Conservation (phyloP, 768 basidiomycete species). For the Tephrocybe sp. region DNA sequence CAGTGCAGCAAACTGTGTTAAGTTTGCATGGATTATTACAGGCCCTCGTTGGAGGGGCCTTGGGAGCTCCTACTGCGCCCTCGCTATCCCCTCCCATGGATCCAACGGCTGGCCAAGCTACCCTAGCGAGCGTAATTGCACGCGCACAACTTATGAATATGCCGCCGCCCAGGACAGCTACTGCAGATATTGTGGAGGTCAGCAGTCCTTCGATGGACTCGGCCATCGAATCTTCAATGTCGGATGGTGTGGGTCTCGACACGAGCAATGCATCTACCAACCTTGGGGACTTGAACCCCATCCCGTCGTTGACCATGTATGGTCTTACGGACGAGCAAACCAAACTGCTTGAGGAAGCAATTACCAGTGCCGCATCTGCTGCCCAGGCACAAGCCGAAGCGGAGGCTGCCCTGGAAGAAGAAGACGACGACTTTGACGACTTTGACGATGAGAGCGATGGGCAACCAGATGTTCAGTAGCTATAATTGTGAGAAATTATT, state of each 20-base stretch:
- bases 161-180: slow-evolving; percentile 18
- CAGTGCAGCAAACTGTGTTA: slow-evolving; percentile 52
- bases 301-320: slow-evolving; percentile 58
- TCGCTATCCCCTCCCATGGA: slow-evolving; percentile 32
- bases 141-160: slow-evolving; percentile 60
- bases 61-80: slow-evolving; percentile 42
- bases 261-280: slow-evolving; percentile 17
- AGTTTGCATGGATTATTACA: slow-evolving; percentile 57
- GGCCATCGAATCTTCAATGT: not conserved
- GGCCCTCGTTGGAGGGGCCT: slow-evolving; percentile 52
- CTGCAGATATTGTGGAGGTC: not conserved
- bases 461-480: slow-evolving; percentile 25
- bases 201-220: not conserved
- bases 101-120: slow-evolving; percentile 60
- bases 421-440: slow-evolving; percentile 47
- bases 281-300: too few species aligned
- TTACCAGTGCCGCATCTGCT: slow-evolving; percentile 70
- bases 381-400: slow-evolving; percentile 81
- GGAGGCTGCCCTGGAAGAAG: slow-evolving; percentile 73
- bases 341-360: slow-evolving; percentile 66
- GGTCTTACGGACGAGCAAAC: slow-evolving; percentile 76
- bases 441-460: slow-evolving; percentile 43
- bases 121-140: slow-evolving; percentile 70
- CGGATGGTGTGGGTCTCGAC: not conserved
- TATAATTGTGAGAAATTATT: not conserved